phyloP scores from a whole-genome alignment of 176 grass and related monocot genomes.

The Hyparrhenia diplandra region DNA sequence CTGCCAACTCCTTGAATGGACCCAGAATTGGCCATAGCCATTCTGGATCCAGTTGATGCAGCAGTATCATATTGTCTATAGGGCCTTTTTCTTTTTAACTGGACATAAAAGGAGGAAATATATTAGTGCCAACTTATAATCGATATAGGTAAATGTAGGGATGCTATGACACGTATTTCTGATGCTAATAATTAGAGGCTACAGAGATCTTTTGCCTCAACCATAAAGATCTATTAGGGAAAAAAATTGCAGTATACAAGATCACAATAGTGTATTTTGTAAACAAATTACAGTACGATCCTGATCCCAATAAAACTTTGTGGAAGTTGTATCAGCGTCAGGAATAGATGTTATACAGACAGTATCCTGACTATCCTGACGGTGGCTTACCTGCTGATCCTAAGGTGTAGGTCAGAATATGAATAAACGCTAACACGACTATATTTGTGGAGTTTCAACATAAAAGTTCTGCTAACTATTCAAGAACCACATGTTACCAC shows the following conservation, averaged over 20 bases:
- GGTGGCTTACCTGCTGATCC: background rate
- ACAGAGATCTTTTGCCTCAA: background rate
- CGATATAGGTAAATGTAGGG: background rate
- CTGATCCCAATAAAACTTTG: background rate
- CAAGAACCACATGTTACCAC: background rate
- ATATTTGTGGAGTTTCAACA: background rate
- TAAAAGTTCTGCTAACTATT: background rate
- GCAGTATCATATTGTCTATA: constrained; percentile 43
- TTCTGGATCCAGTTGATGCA: constrained; percentile 58
- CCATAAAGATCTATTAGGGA: background rate
- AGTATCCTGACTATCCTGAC: background rate
- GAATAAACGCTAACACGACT: background rate
- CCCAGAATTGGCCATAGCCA: constrained; percentile 39
- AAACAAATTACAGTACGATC: background rate
- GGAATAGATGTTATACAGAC: constrained; percentile 2
- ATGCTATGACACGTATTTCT: background rate
- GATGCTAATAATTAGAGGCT: background rate
- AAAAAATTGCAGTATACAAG: background rate
- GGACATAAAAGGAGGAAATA: background rate
- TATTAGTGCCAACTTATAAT: background rate
- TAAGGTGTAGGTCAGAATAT: constrained; percentile 1
- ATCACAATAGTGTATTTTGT: background rate
- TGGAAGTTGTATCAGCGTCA: background rate
- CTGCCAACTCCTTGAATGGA: constrained; percentile 47
- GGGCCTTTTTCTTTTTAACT: constrained; percentile 66